Percentiles rank a stretch among this genome's conserved stretches.
Conservation (phyloP, 192 early-diverging fungal species). For the Coemansia sp. region DNA sequence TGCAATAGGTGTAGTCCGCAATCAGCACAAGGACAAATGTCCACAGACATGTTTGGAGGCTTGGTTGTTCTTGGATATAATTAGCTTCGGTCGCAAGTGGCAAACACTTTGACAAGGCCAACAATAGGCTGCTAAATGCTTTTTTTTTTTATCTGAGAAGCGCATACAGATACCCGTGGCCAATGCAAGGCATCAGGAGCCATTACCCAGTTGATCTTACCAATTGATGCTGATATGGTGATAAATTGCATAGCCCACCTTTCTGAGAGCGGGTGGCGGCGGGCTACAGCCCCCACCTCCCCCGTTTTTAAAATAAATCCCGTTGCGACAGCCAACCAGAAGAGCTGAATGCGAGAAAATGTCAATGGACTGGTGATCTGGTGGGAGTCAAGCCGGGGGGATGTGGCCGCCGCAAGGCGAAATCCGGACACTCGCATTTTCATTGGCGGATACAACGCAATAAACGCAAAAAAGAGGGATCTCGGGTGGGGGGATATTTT, state of each 20-base stretch:
- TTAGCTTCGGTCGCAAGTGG: neutral
- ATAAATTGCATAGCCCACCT: neutral
- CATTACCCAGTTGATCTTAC: neutral
- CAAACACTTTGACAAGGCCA: neutral
- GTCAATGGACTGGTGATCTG: neutral
- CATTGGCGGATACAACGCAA: neutral
- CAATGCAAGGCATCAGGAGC: neutral
- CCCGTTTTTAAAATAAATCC: neutral
- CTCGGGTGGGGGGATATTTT: neutral
- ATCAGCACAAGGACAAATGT: neutral
- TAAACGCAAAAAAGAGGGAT: constrained; percentile 1
- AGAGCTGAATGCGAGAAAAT: neutral
- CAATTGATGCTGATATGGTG: neutral
- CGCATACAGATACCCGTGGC: neutral
- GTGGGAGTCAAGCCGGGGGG: neutral
- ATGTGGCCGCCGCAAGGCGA: neutral
- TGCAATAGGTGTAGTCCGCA: neutral
- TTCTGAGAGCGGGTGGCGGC: constrained; percentile 1
- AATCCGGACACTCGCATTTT: neutral
- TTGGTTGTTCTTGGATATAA: neutral
- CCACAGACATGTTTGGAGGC: neutral
- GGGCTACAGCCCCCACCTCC: neutral
- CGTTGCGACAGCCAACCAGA: neutral
- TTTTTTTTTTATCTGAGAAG: neutral
- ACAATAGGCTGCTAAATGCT: neutral